Evolutionary conservation across 306 rosid genomes (phyloP), one percentile per base, ranked within the genome.

Genomic region (Hippophae tibetana): DNA sequence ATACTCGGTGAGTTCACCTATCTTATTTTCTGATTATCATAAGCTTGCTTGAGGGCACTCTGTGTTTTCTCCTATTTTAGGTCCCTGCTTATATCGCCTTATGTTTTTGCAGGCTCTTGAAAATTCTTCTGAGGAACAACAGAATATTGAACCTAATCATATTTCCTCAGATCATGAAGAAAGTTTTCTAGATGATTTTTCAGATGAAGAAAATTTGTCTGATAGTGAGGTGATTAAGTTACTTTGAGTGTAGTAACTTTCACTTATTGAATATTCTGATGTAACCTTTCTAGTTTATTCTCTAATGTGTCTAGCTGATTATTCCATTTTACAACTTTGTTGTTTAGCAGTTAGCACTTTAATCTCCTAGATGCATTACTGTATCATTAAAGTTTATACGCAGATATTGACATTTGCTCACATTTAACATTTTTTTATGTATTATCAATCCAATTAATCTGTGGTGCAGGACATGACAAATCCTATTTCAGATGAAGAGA

Each of bases 1-100:
- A 7, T 79, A 82, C 69, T 62, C 78, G 62, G 97, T 87, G 78
- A 81, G 97, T 71, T 48, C 74, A 74, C 69, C 47, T 61, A 65
- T 69, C 56, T 54, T 18, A 10, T n/a, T 66, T n/a, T 54, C 46
- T 48, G 45, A 11, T 63, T 27, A 27, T 27, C 47, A 38, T 49
- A 52, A 40, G 47, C 14, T 31, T 13, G 27, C 38, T 49, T 47
- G 10, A 23, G 9, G 49, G 38, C 38, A 27, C 38, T 27, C 38
- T 27, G 2, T 8, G 9, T 46, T 31, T 9, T 69, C 42, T 13
- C 42, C 9, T 26, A n/a, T 58, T 58, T 46, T 13, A 38, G 11
- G 8, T 26, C 55, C 52, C 6, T 23, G 23, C 14, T 53, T 43
- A 43, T 14, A 41, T 13, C 13, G 58, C 52, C 47, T 57, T 31